Base-by-base conservation (phyloP, 2,329 filamentous ascomycete genomes). In the Aphanoascus verrucosus region DNA sequence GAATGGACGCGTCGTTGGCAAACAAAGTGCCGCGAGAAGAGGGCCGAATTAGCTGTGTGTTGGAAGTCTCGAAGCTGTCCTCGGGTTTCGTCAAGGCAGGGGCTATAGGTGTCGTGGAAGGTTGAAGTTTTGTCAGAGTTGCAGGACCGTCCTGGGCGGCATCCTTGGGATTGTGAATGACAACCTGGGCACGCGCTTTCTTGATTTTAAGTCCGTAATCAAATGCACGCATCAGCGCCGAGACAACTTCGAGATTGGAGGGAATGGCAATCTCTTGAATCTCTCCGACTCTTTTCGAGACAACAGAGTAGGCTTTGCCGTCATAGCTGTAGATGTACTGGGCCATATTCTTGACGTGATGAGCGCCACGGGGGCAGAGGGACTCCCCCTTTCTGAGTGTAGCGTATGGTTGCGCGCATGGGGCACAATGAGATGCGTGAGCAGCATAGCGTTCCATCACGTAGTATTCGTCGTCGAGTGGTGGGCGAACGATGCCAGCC, bases 201-300 rank as follows among this genome's bases (percentile, higher is more conserved):
- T 51, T 53, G 15, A 48, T 47, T 15, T 54, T 41, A 19, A 74
- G 58, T 5, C 73, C 73, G 11, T 67, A 63, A 51, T 73, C 71
- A 20, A 74, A 61, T 1, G 73, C 72, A 6, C 67, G 65, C 8
- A 75, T 63, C 14, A 76, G 63, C 15, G 61, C 63, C 14, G 64
- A 64, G 42, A 70, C 65, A 5, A 65, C 64, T 5, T 58, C 57
- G 55, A 62, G 70, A 40, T 65, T 62, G 6, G 61, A 58, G 5
- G 73, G 73, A 31, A 76, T 68, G 57, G 71, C 68, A 55, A 76
- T 64, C 19, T 72, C 63, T 2, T 67, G 68, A 1, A 62, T 59
- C 23, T 68, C 62, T 56, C 67, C 65, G 44, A 57, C 60, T 40
- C 71, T 67, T n/a, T 64, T 65, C 61, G 74, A 71, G 47, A 74